These are phyloP conservation scores for Annulohypoxylon nitens DNA, from an alignment of 495 filamentous ascomycete genomes.

Conservation along the genomic window DNA sequence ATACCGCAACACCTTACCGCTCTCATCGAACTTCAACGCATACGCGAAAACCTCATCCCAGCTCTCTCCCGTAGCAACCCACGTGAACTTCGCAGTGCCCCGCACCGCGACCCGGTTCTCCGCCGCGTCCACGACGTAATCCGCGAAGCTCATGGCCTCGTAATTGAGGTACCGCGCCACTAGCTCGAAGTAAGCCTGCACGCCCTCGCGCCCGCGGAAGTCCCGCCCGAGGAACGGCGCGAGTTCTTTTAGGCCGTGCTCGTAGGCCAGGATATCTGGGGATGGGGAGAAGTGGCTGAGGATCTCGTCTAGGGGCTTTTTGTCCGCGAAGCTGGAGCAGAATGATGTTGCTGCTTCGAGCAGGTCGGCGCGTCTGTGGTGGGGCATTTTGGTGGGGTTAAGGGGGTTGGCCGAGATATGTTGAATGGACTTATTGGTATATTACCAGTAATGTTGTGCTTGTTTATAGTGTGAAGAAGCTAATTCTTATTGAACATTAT, in stretches of 20 bases:
- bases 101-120: slow-evolving; percentile 61
- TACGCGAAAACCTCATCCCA: slow-evolving; percentile 74
- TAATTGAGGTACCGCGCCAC: slow-evolving; percentile 59
- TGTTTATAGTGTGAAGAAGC: too few relatives aligned
- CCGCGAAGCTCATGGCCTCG: slow-evolving; percentile 64
- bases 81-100: slow-evolving; percentile 65
- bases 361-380: slow-evolving; percentile 54
- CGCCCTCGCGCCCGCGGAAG: slow-evolving; percentile 63
- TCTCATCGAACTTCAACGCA: slow-evolving; percentile 61
- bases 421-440: background rate
- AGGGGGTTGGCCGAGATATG: background rate
- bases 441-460: too few relatives aligned
- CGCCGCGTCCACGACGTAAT: slow-evolving; percentile 66
- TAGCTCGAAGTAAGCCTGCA: slow-evolving; percentile 62
- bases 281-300: slow-evolving; percentile 65
- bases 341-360: slow-evolving; percentile 60
- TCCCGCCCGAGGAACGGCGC: slow-evolving; percentile 71
- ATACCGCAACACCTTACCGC: slow-evolving; percentile 63
- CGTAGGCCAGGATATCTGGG: slow-evolving; percentile 56
- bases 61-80: slow-evolving; percentile 62
- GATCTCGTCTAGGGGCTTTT: slow-evolving; percentile 52
- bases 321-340: slow-evolving; percentile 61
- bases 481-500: too few relatives aligned
- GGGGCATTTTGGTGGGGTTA: slow-evolving; percentile 26
- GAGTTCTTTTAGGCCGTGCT: slow-evolving; percentile 67